Evolutionary conservation across 106 monocot species (phyloP).

Genomic region (Acorus calamus): DNA sequence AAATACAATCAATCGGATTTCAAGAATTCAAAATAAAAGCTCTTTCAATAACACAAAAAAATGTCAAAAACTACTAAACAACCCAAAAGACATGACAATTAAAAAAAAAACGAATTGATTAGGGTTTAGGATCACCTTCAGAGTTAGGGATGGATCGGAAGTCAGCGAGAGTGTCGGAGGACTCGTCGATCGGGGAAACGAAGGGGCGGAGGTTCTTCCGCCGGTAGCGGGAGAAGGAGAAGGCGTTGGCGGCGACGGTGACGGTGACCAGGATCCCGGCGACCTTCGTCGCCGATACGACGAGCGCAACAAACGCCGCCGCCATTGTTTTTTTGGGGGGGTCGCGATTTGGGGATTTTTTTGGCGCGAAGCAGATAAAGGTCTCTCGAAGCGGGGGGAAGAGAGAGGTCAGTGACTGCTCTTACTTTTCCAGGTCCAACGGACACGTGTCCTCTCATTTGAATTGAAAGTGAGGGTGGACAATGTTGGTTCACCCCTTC

Average conservation of each 20-base stretch:
- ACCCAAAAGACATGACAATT: not conserved
- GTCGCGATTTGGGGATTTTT: not conserved
- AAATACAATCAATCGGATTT: too few relatives aligned
- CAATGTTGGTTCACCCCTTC: too few relatives aligned
- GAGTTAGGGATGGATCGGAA: constrained; percentile 26
- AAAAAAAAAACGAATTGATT: not conserved
- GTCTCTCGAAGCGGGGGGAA: too few relatives aligned
- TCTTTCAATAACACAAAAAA: too few relatives aligned
- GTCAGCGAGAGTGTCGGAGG: constrained; percentile 63
- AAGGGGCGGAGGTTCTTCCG: constrained; percentile 54
- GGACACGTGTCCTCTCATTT: too few relatives aligned
- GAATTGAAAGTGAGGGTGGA: too few relatives aligned
- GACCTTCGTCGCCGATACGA: constrained; percentile 57
- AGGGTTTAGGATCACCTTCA: not conserved
- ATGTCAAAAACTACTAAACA: too few relatives aligned
- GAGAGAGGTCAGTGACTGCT: too few relatives aligned
- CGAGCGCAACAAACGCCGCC: constrained; percentile 35
- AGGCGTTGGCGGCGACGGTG: constrained; percentile 63
- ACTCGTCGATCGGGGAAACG: constrained; percentile 73
- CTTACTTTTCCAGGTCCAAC: too few relatives aligned
- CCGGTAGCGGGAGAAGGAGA: constrained; percentile 70
- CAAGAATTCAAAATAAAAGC: too few relatives aligned
- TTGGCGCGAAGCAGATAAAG: not conserved
- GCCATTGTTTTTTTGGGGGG: not conserved
- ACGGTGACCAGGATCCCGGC: constrained; percentile 47